These are phyloP conservation scores for Backusella psychrophila DNA, from an alignment of 192 early-diverging fungal genomes.

Conservation along the genomic window DNA sequence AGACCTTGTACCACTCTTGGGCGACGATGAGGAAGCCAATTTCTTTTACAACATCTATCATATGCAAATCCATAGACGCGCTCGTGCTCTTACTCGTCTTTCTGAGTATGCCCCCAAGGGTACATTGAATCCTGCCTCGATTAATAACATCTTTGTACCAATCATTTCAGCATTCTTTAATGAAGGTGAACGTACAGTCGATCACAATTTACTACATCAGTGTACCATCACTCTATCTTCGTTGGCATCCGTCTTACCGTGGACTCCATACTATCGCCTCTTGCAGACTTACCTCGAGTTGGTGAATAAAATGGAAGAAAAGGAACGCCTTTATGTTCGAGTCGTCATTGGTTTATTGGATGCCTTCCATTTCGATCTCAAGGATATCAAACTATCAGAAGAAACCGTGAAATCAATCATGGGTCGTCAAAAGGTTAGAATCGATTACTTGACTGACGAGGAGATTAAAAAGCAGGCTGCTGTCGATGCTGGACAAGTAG, in stretches of 20 bases:
- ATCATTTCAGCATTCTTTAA: conserved; percentile 87
- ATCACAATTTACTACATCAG: conserved; percentile 83
- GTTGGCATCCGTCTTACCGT: conserved; percentile 68
- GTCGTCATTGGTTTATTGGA: conserved; percentile 81
- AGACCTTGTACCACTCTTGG: conserved; percentile 64
- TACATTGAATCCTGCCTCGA: conserved; percentile 42
- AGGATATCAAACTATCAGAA: conserved; percentile 49
- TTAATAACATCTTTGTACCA: conserved; percentile 79
- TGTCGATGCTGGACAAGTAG: conserved; percentile 26
- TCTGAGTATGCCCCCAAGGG: conserved; percentile 47
- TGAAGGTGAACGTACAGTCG: conserved; percentile 61
- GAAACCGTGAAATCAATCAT: conserved; percentile 41
- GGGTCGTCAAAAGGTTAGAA: conserved; percentile 40
- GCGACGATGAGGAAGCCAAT: conserved; percentile 81
- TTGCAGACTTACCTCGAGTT: conserved; percentile 72
- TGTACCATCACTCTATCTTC: conserved; percentile 73
- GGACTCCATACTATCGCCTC: conserved; percentile 80
- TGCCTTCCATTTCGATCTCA: conserved; percentile 89
- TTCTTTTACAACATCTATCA: conserved; percentile 97
- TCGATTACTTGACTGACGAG: conserved; percentile 40
- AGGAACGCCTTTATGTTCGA: conserved; percentile 85
- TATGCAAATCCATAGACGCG: conserved; percentile 92
- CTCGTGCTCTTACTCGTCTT: conserved; percentile 78
- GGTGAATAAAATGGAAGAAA: conserved; percentile 58
- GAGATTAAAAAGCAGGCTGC: conserved; percentile 37